phyloP scores from a whole-genome alignment of 441 rosid genomes.

The Aquilaria agallochum region DNA sequence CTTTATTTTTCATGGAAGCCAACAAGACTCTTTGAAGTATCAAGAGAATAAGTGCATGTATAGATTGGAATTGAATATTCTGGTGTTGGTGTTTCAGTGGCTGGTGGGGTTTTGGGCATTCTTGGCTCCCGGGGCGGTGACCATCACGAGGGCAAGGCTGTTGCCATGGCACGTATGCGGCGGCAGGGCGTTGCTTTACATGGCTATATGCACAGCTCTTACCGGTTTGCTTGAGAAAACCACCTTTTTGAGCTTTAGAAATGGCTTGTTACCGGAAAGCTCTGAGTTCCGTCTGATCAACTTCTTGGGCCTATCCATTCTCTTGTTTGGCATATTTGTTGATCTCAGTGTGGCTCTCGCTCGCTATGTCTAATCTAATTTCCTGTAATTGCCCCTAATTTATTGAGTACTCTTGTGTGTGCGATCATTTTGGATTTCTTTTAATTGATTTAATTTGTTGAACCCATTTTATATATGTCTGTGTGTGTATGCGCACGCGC shows the following conservation, averaged over 20 bases:
- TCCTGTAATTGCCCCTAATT: not conserved
- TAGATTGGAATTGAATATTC: not conserved
- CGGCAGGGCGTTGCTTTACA: slow-evolving; percentile 67
- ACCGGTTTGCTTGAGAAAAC: slow-evolving; percentile 71
- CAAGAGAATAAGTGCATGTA: not conserved
- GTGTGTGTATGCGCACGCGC: too few species aligned
- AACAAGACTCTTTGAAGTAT: not conserved
- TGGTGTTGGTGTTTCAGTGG: slow-evolving; percentile 43
- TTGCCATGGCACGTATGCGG: slow-evolving; percentile 74
- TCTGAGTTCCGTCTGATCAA: slow-evolving; percentile 61
- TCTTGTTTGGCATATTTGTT: slow-evolving; percentile 74
- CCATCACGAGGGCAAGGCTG: slow-evolving; percentile 21
- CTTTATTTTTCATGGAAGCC: not conserved
- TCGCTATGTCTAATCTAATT: slow-evolving; percentile 40
- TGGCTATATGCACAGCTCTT: slow-evolving; percentile 73
- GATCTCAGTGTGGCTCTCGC: slow-evolving; percentile 75
- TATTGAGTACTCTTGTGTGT: not conserved
- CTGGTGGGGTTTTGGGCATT: slow-evolving; percentile 48
- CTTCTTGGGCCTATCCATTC: slow-evolving; percentile 55
- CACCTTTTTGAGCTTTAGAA: slow-evolving; percentile 10
- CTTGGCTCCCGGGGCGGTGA: slow-evolving; percentile 26
- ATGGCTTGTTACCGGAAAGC: slow-evolving; percentile 5
- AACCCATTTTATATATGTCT: too few species aligned
- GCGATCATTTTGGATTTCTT: not conserved
- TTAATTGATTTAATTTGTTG: too few species aligned